Evolutionary conservation across 129 eudicot species (phyloP), one percentile per base, ranked within the genome.

Genomic region (Kitagawia praeruptora): DNA sequence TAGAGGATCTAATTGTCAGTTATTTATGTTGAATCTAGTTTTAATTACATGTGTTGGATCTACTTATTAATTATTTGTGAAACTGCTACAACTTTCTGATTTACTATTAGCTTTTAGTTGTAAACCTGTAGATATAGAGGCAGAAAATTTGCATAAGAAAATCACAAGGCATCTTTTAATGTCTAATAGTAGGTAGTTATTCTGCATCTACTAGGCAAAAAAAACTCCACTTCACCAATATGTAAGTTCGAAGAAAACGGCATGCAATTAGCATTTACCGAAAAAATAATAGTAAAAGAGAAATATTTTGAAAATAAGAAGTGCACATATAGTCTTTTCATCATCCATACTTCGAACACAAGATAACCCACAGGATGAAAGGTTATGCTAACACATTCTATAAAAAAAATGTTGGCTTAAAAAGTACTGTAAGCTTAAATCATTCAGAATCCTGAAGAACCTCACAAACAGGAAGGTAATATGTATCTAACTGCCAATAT

Each of bases 401-500:
- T 67, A 78, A 81, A 38, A 61, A 61, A 40, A 45, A 28, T n/a
- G 12, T 28, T 61, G 15, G 15, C 23, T 10, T 19, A 27, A 38
- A 46, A 21, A 34, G 48, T 40, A 58, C 44, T 78, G 66, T 25
- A 58, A 75, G 4, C 25, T 61, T 46, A 67, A 18, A 78, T 93
- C 86, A 88, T 75, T 88, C 96, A 80, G 89, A 73, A n/a, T 92
- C 94, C 61, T 88, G 90, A 41, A 75, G 54, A 79, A 85, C 80
- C 86, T 90, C 90, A 77, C 97, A 92, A 83, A 95, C 99, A 84
- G 99, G 99, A 81, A 92, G 97, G 83, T 87, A 87, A 82, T 95
- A 95, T 6, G 92, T 90, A 86, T 95, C 99, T 78, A 95, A 80
- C 88, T 95, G 91, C 99, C 97, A 95, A 83, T 92, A 95, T 82